phyloP scores from a whole-genome alignment of 495 filamentous ascomycete genomes.

The Xylaria curta region DNA sequence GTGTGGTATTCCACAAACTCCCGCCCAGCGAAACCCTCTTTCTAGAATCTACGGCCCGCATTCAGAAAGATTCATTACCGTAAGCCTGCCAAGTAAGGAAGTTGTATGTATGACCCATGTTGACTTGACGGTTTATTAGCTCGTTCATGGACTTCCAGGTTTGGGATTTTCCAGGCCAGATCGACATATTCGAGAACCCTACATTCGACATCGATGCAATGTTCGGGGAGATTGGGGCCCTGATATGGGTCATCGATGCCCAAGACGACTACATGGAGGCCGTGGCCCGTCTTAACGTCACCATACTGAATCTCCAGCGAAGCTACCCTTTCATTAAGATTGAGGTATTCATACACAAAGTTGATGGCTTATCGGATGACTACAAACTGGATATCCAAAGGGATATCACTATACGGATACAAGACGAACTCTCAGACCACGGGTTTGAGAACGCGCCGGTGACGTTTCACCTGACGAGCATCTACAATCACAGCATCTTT shows the following conservation, averaged over 20 bases:
- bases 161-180: constrained; percentile 94
- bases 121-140: constrained; percentile 50
- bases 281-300: constrained; percentile 81
- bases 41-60: constrained; percentile 88
- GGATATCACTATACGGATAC: constrained; percentile 94
- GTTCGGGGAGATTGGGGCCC: constrained; percentile 88
- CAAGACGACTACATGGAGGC: constrained; percentile 96
- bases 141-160: constrained; percentile 99
- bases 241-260: constrained; percentile 98
- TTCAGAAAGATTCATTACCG: constrained; percentile 93
- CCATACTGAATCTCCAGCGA: constrained; percentile 84
- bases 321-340: constrained; percentile 91
- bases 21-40: constrained; percentile 94
- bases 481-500: constrained; percentile 98
- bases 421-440: constrained; percentile 90
- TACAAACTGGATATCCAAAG: constrained; percentile 92
- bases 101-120: neutral
- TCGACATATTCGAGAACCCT: constrained; percentile 81
- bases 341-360: constrained; percentile 98
- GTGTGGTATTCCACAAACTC: constrained; percentile 97
- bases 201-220: constrained; percentile 89
- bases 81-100: constrained; percentile 42
- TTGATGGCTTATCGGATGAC: constrained; percentile 92
- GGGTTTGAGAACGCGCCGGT: constrained; percentile 92
- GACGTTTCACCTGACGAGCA: constrained; percentile 91